These are phyloP conservation scores for Tricholoma sp. DNA, from an alignment of 768 basidiomycete species.

Conservation along the genomic window DNA sequence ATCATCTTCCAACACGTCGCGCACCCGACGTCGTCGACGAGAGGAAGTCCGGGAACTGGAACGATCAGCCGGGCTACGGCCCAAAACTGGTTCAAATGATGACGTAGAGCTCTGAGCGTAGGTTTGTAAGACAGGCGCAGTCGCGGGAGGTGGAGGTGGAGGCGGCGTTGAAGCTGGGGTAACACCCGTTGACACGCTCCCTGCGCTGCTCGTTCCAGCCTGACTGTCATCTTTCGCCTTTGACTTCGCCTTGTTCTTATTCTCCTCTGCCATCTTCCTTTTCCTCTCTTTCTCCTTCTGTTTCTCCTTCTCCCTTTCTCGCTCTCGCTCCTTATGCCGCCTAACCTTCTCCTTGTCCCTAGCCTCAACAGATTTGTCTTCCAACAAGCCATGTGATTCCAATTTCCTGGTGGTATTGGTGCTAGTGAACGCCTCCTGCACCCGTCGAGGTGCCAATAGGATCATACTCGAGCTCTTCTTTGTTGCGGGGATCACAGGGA, in stretches of 20 bases:
- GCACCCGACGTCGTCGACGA: slow-evolving; percentile 23
- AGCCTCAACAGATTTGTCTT: slow-evolving; percentile 29
- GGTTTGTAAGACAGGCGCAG: slow-evolving; percentile 18
- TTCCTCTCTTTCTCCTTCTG: slow-evolving; percentile 24
- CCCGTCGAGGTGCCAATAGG: slow-evolving; percentile 64
- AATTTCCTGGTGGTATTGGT: slow-evolving; percentile 68
- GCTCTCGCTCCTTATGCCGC: slow-evolving; percentile 21
- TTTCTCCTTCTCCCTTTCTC: slow-evolving; percentile 19
- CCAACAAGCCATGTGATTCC: slow-evolving; percentile 61
- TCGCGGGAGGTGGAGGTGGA: slow-evolving; percentile 12
- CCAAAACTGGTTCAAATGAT: slow-evolving; percentile 2
- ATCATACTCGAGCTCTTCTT: slow-evolving; percentile 44
- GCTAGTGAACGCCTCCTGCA: slow-evolving; percentile 76
- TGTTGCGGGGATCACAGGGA: slow-evolving; percentile 8
- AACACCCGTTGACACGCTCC: slow-evolving; percentile 15
- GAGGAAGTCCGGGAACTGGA: slow-evolving; percentile 15
- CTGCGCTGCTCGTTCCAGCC: slow-evolving; percentile 24
- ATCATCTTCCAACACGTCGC: slow-evolving; percentile 26
- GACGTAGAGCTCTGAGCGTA: slow-evolving; percentile 10
- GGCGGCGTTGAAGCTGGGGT: slow-evolving; percentile 8
- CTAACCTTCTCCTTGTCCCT: slow-evolving; percentile 29
- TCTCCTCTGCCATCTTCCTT: slow-evolving; percentile 24
- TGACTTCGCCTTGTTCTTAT: slow-evolving; percentile 20
- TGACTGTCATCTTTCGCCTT: slow-evolving; percentile 18
- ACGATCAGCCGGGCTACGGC: slow-evolving; percentile 6